Percentiles rank a stretch among this genome's conserved stretches.
Conservation (phyloP, 352 stramenopile genomes). For the Blastocystis sp. region DNA sequence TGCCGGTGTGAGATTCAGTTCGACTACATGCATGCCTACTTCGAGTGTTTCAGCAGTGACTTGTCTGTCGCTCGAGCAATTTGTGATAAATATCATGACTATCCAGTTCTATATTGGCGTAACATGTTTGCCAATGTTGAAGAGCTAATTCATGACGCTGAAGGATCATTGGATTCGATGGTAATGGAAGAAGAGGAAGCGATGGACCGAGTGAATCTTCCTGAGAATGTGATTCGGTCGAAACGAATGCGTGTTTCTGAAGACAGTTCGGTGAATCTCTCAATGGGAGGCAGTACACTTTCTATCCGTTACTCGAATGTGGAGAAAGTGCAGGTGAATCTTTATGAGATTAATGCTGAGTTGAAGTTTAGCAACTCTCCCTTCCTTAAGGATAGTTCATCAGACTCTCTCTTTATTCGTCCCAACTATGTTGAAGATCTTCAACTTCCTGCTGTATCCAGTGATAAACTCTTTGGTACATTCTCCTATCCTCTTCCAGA, state of each 20-base stretch:
- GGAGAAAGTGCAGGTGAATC: slow-evolving; percentile 71
- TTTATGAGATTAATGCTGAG: slow-evolving; percentile 77
- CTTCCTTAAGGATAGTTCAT: slow-evolving; percentile 73
- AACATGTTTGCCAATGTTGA: slow-evolving; percentile 73
- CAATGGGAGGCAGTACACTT: neutral
- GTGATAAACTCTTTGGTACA: neutral
- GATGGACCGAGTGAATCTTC: slow-evolving; percentile 17
- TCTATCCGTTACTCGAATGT: slow-evolving; percentile 51
- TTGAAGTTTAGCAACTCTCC: slow-evolving; percentile 76
- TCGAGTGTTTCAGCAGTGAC: slow-evolving; percentile 74
- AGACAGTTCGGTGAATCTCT: slow-evolving; percentile 40
- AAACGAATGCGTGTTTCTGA: neutral
- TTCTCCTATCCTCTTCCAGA: slow-evolving; percentile 70
- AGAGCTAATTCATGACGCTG: slow-evolving; percentile 69
- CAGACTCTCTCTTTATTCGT: slow-evolving; percentile 73
- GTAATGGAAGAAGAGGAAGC: neutral
- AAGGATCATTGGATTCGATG: neutral
- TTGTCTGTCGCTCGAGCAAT: slow-evolving; percentile 72
- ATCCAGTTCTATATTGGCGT: slow-evolving; percentile 73
- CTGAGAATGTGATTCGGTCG: slow-evolving; percentile 43
- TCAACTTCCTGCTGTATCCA: slow-evolving; percentile 39
- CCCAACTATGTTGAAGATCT: slow-evolving; percentile 72
- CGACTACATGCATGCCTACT: slow-evolving; percentile 75
- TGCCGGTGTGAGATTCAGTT: slow-evolving; percentile 70
- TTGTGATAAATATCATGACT: slow-evolving; percentile 71